Percentiles rank a stretch among this genome's conserved stretches.
These are phyloP conservation scores for Allium cepa DNA, from an alignment of 106 monocot genomes.

Conservation along the genomic window DNA sequence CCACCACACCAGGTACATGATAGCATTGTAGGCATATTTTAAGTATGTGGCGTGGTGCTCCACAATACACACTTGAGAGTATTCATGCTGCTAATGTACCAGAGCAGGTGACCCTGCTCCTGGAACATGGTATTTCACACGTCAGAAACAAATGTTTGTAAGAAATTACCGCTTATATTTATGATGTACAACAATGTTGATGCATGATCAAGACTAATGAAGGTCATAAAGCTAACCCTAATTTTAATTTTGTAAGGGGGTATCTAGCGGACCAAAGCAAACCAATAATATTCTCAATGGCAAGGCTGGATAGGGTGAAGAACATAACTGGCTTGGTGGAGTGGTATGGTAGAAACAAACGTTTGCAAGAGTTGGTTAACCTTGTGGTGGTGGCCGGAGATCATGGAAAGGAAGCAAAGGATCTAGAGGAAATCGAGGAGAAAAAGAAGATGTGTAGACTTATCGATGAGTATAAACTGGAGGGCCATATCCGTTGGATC, in stretches of 20 bases:
- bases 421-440: slow-evolving; percentile 58
- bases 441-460: slow-evolving; percentile 62
- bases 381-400: slow-evolving; percentile 75
- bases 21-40: too few species aligned
- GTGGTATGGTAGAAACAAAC: slow-evolving; percentile 43
- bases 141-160: too few species aligned
- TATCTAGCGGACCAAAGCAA: slow-evolving; percentile 48
- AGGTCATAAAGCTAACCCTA: too few species aligned
- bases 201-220: too few species aligned
- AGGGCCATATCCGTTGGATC: slow-evolving; percentile 72
- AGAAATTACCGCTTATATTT: too few species aligned
- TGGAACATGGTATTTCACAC: too few species aligned
- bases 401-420: slow-evolving; percentile 60
- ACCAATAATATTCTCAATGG: slow-evolving; percentile 83
- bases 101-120: too few species aligned
- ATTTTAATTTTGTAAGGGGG: slow-evolving; percentile 16
- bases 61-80: too few species aligned
- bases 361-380: slow-evolving; percentile 53
- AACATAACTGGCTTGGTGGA: slow-evolving; percentile 76
- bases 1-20: too few species aligned
- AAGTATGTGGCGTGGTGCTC: too few species aligned
- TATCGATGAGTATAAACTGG: slow-evolving; percentile 63
- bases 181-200: too few species aligned
- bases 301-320: slow-evolving; percentile 71
- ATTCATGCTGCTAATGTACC: too few species aligned